phyloP scores from a whole-genome alignment of 2,329 filamentous ascomycete genomes.

The Cladosporium oxysporum region DNA sequence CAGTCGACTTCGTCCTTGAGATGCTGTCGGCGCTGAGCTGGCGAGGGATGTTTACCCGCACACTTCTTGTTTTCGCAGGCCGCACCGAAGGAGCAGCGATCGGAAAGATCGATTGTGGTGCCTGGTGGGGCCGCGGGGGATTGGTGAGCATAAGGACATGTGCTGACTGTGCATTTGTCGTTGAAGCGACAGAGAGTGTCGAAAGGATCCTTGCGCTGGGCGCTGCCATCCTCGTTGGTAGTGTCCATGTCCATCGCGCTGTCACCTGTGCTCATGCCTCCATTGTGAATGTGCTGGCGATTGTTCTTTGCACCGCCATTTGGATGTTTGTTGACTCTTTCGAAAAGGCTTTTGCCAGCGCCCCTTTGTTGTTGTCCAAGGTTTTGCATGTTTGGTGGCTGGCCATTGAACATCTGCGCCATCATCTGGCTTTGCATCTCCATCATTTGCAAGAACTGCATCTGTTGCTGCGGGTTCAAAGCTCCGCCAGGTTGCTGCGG shows the following conservation, averaged over 20 bases:
- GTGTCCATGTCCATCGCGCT: constrained; percentile 34
- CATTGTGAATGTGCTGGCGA: constrained; percentile 19
- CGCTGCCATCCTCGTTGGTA: constrained; percentile 19
- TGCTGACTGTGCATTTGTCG: constrained; percentile 79
- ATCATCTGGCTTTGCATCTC: constrained; percentile 80
- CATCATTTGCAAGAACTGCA: constrained; percentile 65
- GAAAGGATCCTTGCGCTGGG: constrained; percentile 44
- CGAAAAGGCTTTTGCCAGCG: constrained; percentile 66
- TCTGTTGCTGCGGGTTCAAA: constrained; percentile 67
- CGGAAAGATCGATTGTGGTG: constrained; percentile 73
- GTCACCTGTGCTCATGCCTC: constrained; percentile 22
- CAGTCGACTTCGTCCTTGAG: constrained; percentile 79
- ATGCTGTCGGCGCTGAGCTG: constrained; percentile 74
- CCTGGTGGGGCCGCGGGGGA: constrained; percentile 84
- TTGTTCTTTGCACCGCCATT: constrained; percentile 22
- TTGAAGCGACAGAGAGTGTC: constrained; percentile 87
- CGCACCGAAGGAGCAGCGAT: constrained; percentile 79
- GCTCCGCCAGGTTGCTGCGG: constrained; percentile 41
- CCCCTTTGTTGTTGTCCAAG: constrained; percentile 30
- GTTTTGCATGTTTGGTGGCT: constrained; percentile 21
- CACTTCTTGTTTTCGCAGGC: constrained; percentile 98
- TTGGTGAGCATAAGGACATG: constrained; percentile 93
- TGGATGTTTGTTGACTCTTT: constrained; percentile 62
- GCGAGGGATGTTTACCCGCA: constrained; percentile 86
- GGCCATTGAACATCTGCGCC: constrained; percentile 59